phyloP scores from a whole-genome alignment of 2,329 filamentous ascomycete genomes.

The Botrytis deweyae region DNA sequence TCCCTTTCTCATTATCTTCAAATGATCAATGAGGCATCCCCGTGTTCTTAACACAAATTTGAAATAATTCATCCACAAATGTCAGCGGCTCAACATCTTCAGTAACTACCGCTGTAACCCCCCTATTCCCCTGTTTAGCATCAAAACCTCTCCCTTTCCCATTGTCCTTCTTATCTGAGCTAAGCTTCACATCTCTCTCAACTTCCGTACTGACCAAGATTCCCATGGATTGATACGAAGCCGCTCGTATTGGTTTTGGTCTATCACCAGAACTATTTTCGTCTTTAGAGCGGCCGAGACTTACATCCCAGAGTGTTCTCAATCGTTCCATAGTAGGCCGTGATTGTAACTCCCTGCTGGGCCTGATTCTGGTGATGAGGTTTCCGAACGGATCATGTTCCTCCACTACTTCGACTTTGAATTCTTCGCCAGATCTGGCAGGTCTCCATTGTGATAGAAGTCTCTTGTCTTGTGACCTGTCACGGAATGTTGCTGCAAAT shows the following conservation, averaged over 20 bases:
- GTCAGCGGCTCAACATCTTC: slow-evolving; percentile 21
- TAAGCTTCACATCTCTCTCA: slow-evolving; percentile 11
- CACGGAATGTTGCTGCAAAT: slow-evolving; percentile 30
- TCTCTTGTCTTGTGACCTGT: slow-evolving; percentile 1
- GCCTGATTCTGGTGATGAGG: slow-evolving; percentile 1
- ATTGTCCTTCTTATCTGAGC: neutral
- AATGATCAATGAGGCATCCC: slow-evolving; percentile 9
- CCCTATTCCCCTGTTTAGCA: neutral
- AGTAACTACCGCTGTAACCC: slow-evolving; percentile 6
- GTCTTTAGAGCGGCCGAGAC: neutral
- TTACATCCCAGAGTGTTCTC: slow-evolving; percentile 9
- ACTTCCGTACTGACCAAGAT: slow-evolving; percentile 22
- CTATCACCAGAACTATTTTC: neutral
- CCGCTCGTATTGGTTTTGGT: neutral
- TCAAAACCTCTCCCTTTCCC: neutral
- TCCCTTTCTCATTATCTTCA: accelerated
- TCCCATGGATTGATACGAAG: slow-evolving; percentile 13
- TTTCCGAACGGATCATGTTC: slow-evolving; percentile 19
- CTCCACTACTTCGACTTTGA: slow-evolving; percentile 11
- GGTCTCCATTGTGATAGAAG: slow-evolving; percentile 9
- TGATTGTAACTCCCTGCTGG: neutral
- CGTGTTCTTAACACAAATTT: slow-evolving; percentile 20
- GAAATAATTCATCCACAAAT: slow-evolving; percentile 23
- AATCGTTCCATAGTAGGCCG: slow-evolving; percentile 11
- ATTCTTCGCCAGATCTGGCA: neutral